phyloP scores from a whole-genome alignment of 2,329 filamentous ascomycete genomes.

The Didymella pinodella region DNA sequence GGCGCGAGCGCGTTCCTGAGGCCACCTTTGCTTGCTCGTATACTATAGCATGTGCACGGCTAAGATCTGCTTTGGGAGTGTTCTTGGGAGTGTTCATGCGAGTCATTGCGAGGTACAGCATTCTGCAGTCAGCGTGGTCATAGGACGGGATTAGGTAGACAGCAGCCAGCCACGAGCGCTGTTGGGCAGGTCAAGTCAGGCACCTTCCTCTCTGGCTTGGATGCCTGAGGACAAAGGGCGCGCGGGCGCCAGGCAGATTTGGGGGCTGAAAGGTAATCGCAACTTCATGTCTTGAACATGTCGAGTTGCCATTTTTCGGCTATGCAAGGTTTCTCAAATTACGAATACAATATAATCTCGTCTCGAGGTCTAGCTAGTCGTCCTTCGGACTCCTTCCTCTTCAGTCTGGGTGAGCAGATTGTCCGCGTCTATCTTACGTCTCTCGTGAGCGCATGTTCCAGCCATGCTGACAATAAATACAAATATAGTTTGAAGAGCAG shows the following conservation, averaged over 20 bases:
- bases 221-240: conserved; percentile 9
- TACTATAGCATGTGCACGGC: not conserved
- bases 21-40: not conserved
- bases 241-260: conserved; percentile 12
- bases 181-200: not conserved
- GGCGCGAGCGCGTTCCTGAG: not conserved
- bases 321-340: not conserved
- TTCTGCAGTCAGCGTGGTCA: not conserved
- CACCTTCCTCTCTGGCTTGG: not conserved
- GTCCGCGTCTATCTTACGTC: conserved; percentile 8
- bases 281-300: conserved; percentile 8
- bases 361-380: not conserved
- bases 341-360: conserved; percentile 17
- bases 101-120: not conserved
- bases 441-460: conserved; percentile 31
- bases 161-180: not conserved
- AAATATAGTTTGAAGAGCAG: conserved; percentile 23
- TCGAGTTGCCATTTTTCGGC: not conserved
- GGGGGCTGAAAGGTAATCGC: conserved; percentile 17
- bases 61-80: not conserved
- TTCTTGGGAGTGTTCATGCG: not conserved
- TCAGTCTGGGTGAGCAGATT: conserved; percentile 29
- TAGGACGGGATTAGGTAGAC: conserved; percentile 8
- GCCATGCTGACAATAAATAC: conserved; percentile 28
- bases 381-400: not conserved